Conservation (phyloP, 768 basidiomycete genomes). For the Rhizopogon vesiculosus region DNA sequence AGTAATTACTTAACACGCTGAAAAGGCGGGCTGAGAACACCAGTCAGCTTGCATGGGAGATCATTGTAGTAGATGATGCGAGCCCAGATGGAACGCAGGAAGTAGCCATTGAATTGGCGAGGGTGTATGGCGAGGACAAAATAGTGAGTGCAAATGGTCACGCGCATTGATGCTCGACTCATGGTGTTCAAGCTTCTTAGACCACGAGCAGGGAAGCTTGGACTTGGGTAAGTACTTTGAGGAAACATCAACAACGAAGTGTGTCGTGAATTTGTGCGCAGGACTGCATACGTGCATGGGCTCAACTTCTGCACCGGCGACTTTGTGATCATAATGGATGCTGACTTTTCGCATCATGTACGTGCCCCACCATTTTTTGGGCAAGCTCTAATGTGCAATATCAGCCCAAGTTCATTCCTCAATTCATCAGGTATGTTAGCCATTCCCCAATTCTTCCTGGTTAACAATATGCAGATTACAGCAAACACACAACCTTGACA, state of each 20-base stretch:
- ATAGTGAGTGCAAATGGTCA: constrained; percentile 45
- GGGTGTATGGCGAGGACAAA: constrained; percentile 78
- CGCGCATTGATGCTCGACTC: background rate
- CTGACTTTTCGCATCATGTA: constrained; percentile 94
- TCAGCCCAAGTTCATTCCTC: constrained; percentile 92
- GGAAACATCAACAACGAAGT: background rate
- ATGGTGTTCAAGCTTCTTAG: constrained; percentile 56
- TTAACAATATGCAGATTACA: constrained; percentile 51
- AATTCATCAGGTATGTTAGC: constrained; percentile 69
- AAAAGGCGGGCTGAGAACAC: constrained; percentile 10
- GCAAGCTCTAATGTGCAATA: background rate
- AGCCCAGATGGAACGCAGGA: constrained; percentile 93
- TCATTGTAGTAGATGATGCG: constrained; percentile 89
- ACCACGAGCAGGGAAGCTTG: constrained; percentile 87
- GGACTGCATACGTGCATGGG: constrained; percentile 91
- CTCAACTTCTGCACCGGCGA: constrained; percentile 86
- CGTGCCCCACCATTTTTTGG: constrained; percentile 19
- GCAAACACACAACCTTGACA: constrained; percentile 82
- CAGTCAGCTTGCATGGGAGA: constrained; percentile 78
- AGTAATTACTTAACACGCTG: background rate
- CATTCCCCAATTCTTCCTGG: background rate
- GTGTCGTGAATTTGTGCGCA: constrained; percentile 24
- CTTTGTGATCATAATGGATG: constrained; percentile 97
- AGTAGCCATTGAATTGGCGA: constrained; percentile 73
- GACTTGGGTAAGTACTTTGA: constrained; percentile 61